Conservation (phyloP, 2,329 filamentous ascomycete genomes). For the Plenodomus lindquistii region DNA sequence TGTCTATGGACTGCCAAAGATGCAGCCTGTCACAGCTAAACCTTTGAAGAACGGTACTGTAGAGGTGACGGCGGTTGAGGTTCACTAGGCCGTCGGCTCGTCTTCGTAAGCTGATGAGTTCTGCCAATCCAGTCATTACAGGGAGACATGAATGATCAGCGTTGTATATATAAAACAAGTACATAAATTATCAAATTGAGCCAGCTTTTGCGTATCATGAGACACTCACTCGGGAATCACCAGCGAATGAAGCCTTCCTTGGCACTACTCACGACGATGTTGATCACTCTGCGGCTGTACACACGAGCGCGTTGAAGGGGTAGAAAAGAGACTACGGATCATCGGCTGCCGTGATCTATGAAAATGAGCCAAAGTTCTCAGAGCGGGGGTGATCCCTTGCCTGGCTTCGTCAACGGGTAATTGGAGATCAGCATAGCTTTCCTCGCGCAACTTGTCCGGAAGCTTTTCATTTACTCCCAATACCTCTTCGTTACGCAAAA, state of each 20-base stretch:
- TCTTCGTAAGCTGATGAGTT: background rate
- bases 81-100: background rate
- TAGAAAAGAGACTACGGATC: background rate
- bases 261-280: background rate
- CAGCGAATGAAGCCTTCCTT: too few relatives aligned
- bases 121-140: background rate
- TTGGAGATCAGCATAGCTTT: background rate
- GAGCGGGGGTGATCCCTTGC: background rate
- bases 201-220: too few relatives aligned
- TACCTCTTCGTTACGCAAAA: background rate
- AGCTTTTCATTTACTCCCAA: background rate
- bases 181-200: background rate
- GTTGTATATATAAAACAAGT: background rate
- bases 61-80: conserved; percentile 5
- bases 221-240: too few relatives aligned
- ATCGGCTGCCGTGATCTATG: background rate
- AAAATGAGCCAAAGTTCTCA: background rate
- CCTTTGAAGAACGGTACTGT: background rate
- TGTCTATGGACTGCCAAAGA: conserved; percentile 1
- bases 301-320: background rate
- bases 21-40: conserved; percentile 1
- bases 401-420: background rate
- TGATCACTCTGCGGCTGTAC: background rate
- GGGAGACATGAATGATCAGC: background rate
- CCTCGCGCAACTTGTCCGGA: background rate